A percentile compares a stretch with the other conserved stretches of the same genome.
phyloP scores from a whole-genome alignment of 2,329 filamentous ascomycete species.

The Fusarium humuli region DNA sequence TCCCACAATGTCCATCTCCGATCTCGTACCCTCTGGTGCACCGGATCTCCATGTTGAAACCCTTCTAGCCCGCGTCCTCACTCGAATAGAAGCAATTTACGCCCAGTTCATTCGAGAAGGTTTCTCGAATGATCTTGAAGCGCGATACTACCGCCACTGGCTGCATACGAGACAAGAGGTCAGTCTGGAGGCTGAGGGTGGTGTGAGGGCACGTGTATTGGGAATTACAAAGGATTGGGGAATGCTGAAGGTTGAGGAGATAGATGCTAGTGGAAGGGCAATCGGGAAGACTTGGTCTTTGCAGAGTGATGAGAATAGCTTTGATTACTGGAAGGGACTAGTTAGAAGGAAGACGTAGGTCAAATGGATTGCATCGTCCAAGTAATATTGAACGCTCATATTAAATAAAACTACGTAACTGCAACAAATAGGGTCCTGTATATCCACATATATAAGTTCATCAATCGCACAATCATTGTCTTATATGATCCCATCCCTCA shows the following conservation, averaged over 20 bases:
- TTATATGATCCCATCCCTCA: neutral
- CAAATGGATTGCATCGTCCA: no score
- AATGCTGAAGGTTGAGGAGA: slow-evolving; percentile 84
- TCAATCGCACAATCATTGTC: neutral
- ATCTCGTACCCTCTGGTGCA: slow-evolving; percentile 67
- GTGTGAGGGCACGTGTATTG: slow-evolving; percentile 78
- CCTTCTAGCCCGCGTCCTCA: slow-evolving; percentile 83
- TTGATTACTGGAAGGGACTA: slow-evolving; percentile 94
- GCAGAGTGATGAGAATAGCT: slow-evolving; percentile 97
- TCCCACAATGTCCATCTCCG: slow-evolving; percentile 88
- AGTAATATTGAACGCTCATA: no score
- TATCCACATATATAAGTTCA: neutral
- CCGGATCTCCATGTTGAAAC: slow-evolving; percentile 78
- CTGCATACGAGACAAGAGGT: slow-evolving; percentile 80
- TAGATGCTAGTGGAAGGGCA: slow-evolving; percentile 75
- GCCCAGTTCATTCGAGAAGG: slow-evolving; percentile 78
- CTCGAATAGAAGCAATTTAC: slow-evolving; percentile 82
- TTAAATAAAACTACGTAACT: no score
- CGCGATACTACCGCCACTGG: slow-evolving; percentile 85
- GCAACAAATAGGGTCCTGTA: neutral
- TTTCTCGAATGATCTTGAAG: slow-evolving; percentile 79
- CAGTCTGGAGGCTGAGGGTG: slow-evolving; percentile 83
- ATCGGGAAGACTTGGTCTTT: slow-evolving; percentile 85
- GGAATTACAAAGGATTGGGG: slow-evolving; percentile 96
- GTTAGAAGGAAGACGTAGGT: slow-evolving; percentile 79